Conservation (phyloP, 2,329 filamentous ascomycete genomes). For the Plectosphaerella cucumerina region DNA sequence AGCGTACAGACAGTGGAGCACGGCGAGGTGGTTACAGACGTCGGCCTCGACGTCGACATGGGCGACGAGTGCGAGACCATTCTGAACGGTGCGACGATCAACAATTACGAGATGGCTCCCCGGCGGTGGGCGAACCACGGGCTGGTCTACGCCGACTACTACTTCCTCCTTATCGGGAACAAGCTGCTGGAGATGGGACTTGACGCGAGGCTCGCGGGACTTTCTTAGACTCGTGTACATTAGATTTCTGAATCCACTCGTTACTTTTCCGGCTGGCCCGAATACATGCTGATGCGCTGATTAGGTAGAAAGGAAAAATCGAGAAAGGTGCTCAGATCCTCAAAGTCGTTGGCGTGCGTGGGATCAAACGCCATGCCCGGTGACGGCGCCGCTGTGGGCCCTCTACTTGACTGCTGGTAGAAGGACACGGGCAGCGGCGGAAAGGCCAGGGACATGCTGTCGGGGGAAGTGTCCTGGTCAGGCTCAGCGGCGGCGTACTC, state of each 20-base stretch:
- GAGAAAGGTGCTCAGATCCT: constrained; percentile 17
- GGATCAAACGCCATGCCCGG: background rate
- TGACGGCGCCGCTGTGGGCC: constrained; percentile 9
- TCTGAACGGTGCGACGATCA: constrained; percentile 39
- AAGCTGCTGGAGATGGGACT: constrained; percentile 28
- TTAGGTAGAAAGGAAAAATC: constrained; percentile 17
- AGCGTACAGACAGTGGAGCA: constrained; percentile 19
- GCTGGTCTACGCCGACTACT: constrained; percentile 46
- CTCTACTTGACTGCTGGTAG: constrained; percentile 12
- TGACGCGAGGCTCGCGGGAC: background rate
- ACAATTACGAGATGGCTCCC: constrained; percentile 40
- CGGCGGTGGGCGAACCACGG: constrained; percentile 40
- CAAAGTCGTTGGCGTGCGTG: constrained; percentile 4
- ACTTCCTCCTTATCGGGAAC: constrained; percentile 40
- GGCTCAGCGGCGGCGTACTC: background rate
- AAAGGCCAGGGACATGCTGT: constrained; percentile 25
- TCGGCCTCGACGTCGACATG: constrained; percentile 15
- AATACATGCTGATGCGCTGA: constrained; percentile 20
- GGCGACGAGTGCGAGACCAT: constrained; percentile 35
- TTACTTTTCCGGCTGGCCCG: constrained; percentile 7
- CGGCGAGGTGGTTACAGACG: constrained; percentile 8
- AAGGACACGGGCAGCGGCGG: constrained; percentile 25
- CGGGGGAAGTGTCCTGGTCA: constrained; percentile 9
- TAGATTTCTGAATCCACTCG: background rate
- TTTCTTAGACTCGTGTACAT: background rate